Evolutionary conservation across 23 red algal genomes (phyloP), one percentile per base, ranked within the genome.

Genomic region (Gracilaria domingensis): DNA sequence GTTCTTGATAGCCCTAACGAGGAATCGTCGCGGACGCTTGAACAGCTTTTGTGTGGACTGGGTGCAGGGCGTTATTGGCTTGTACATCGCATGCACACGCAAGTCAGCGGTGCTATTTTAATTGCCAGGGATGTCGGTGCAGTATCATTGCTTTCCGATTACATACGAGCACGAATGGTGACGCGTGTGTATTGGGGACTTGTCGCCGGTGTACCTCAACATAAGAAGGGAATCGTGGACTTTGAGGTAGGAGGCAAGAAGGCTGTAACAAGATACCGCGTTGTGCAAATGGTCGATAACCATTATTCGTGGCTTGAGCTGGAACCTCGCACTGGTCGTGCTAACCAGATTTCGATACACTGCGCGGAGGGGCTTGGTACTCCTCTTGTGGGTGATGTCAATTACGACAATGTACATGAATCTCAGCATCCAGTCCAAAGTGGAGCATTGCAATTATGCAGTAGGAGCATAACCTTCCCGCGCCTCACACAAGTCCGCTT

Each of bases 251-350:
- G 82, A 51, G 93, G 84, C 16, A 81, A 95, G 55, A 53, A 60
- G 32, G 84, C 83, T 35, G 26, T 56, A 49, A 95, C 93, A 18
- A 58, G 45, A 28, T 95, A 89, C 59, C 64, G 93, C 26, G 93
- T 95, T 4, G 66, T 95, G 2, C 65, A 95, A 57, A 88, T 62
- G 55, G 50, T 95, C 32, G 86, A 95, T 49, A 80, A 72, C 28
- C 60, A 75, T 85, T 87, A 79, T 59, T 45, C 56, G n/a, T 95
- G 93, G 93, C 30, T 95, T 56, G 93, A 87, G 61, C 42, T 95
- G 24, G 54, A 89, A 39, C 93, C 93, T 17, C 54, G 81, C 9
- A 95, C 93, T 6, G 93, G 93, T 30, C 75, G 93, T 33, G 67
- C 80, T 42, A 79, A 91, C 47, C 93, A 95, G 54, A 37, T 95